Conservation (phyloP, 768 basidiomycete species). For the Mrakia frigida region DNA sequence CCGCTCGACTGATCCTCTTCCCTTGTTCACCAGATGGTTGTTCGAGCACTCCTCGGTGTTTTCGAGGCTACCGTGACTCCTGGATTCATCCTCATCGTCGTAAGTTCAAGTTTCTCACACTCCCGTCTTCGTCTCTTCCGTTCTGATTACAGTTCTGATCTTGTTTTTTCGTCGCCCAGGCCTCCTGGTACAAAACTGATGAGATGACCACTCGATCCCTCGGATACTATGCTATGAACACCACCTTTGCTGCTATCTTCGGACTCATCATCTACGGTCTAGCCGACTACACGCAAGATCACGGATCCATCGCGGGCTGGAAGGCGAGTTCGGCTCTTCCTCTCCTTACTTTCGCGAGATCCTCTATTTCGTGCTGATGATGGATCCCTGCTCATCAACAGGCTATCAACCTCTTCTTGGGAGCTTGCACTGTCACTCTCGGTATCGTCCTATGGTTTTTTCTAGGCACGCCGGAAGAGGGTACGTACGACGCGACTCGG, state of each 20-base stretch:
- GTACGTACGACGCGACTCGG: no score
- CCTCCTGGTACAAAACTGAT: neutral
- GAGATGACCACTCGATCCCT: neutral
- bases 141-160: neutral
- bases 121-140: neutral
- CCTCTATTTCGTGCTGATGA: no score
- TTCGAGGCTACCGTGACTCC: constrained; percentile 30
- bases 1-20: neutral
- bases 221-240: constrained; percentile 7
- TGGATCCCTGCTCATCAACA: no score
- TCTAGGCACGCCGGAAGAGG: neutral
- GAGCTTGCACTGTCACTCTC: neutral
- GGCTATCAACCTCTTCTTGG: constrained; percentile 11
- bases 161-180: neutral
- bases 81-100: constrained; percentile 9
- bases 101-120: neutral
- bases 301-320: constrained; percentile 3
- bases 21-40: neutral
- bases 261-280: constrained; percentile 7
- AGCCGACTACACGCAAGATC: neutral
- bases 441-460: neutral
- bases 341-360: neutral
- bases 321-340: neutral
- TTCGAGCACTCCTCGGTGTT: constrained; percentile 25
- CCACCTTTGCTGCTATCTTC: constrained; percentile 10